Base-by-base conservation (phyloP, 306 rosid genomes). In the Psophocarpus tetragonolobus region DNA sequence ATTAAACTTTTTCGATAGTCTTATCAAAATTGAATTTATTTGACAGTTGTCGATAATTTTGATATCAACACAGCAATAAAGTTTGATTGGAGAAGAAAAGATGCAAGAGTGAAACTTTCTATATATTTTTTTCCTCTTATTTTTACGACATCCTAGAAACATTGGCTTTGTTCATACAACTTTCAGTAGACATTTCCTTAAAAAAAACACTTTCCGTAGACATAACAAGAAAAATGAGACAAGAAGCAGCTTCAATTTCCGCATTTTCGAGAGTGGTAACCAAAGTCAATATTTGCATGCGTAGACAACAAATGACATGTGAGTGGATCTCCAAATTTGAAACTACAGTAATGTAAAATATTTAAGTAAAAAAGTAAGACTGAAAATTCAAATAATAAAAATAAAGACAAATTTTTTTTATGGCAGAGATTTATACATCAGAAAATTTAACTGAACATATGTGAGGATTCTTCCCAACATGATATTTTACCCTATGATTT, bases 281-380 rank as follows among this genome's bases (percentile, higher is more conserved):
- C 11, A 60, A 30, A 45, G 83, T 80, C 83, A 80, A 72, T 26
- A 38, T 62, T 80, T 53, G 71, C 73, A 71, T 48, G 83, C 10
- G 2, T 2, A 30, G 4, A 30, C 47, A 41, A 3, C 6, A n/a
- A n/a, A 42, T 42, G 6, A n/a, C n/a, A n/a, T n/a, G n/a, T n/a
- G n/a, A n/a, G n/a, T n/a, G n/a, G n/a, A n/a, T n/a, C n/a, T n/a
- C n/a, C n/a, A n/a, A n/a, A n/a, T n/a, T n/a, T n/a, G n/a, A n/a
- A n/a, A n/a, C n/a, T n/a, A n/a, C n/a, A n/a, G n/a, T n/a, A n/a
- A n/a, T n/a, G n/a, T n/a, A n/a, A n/a, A n/a, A n/a, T n/a, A n/a
- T n/a, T n/a, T n/a, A n/a, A n/a, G n/a, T n/a, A n/a, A n/a, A n/a
- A n/a, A n/a, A n/a, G n/a, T n/a, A n/a, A n/a, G n/a, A n/a, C n/a